Base-by-base conservation (phyloP, 768 basidiomycete species). In the Amanita pseudoporphyria region DNA sequence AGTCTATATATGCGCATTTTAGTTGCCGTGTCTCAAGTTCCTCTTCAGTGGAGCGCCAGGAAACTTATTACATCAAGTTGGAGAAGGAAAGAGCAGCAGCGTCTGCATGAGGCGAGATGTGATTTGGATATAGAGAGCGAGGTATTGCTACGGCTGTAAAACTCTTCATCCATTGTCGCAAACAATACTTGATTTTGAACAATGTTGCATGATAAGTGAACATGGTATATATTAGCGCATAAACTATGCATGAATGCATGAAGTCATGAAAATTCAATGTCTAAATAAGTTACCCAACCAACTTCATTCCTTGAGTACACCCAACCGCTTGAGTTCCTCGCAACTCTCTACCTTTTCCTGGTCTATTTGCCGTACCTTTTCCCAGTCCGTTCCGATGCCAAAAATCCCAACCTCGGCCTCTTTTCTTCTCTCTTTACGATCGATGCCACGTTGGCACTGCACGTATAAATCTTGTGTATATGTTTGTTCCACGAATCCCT, bases 381-480 rank as follows among this genome's bases (percentile, higher is more conserved):
- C 84, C 87, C 88, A 91, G 62, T 98, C 87, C 9, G 91, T 87
- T 26, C 92, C 89, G 47, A 96, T 70, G 5, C 94, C 95, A 63
- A 97, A 93, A 53, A 96, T 64, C 4, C 95, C 95, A 33, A 87
- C 65, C 58, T 91, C 84, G 7, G 77, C 73, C 46, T 93, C 84
- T 60, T 84, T 83, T 53, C 72, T 67, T 53, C 82, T 80, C 58
- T 86, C 75, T 61, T 82, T 84, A 51, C 70, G 62, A 56, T 90
- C 82, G 43, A 79, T 52, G 37, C 81, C 84, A 5, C 73, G 71
- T 56, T 84, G 81, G 64, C 95, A 98, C 57, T 80, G 72, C 28
- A 71, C 61, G 56, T 82, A 86, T 50, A 92, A 67, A 47, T 78
- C 75, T 53, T 81, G 77, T 1, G 83, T 83, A 63, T 85, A 96